Conservation (phyloP, 768 basidiomycete species). For the Tylopilus rubrobrunneus region DNA sequence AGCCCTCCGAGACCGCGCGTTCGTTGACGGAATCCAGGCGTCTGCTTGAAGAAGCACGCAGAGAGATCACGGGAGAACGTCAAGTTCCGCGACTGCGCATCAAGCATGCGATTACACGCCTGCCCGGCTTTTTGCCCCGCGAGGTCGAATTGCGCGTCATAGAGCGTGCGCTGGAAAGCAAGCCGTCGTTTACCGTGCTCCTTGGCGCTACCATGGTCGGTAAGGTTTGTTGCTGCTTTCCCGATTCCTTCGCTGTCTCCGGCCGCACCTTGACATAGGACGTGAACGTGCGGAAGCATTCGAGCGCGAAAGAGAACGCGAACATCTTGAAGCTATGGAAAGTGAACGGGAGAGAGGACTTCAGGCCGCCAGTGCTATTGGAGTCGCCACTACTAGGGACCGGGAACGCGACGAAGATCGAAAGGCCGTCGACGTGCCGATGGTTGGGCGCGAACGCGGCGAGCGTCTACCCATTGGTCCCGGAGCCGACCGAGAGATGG, state of each 20-base stretch:
- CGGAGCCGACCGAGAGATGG: conserved; percentile 19
- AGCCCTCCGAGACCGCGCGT: conserved; percentile 78
- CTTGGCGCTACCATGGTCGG: conserved; percentile 81
- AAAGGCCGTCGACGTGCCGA: conserved; percentile 11
- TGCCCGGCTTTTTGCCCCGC: conserved; percentile 72
- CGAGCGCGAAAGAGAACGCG: conserved; percentile 35
- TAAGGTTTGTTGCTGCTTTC: conserved; percentile 33
- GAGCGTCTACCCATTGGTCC: conserved; percentile 17
- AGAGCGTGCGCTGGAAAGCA: conserved; percentile 58
- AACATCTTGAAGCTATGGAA: conserved; percentile 26
- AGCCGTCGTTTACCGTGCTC: conserved; percentile 76
- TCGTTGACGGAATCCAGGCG: conserved; percentile 75
- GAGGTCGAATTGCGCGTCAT: conserved; percentile 63
- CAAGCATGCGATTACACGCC: conserved; percentile 73
- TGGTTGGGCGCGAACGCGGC: conserved; percentile 20
- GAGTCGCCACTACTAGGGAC: conserved; percentile 15
- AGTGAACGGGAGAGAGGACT: conserved; percentile 29
- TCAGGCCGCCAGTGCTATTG: conserved; percentile 10
- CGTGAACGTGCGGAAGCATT: conserved; percentile 27
- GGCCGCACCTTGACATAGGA: conserved; percentile 20
- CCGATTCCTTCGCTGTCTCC: not conserved
- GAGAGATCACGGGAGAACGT: conserved; percentile 65
- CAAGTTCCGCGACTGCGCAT: conserved; percentile 64
- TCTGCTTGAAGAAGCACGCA: conserved; percentile 72
- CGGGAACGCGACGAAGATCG: conserved; percentile 24